These are phyloP conservation scores for Phellopilus nigrolimitatus DNA, from an alignment of 1,284 basidiomycete genomes.

Conservation along the genomic window DNA sequence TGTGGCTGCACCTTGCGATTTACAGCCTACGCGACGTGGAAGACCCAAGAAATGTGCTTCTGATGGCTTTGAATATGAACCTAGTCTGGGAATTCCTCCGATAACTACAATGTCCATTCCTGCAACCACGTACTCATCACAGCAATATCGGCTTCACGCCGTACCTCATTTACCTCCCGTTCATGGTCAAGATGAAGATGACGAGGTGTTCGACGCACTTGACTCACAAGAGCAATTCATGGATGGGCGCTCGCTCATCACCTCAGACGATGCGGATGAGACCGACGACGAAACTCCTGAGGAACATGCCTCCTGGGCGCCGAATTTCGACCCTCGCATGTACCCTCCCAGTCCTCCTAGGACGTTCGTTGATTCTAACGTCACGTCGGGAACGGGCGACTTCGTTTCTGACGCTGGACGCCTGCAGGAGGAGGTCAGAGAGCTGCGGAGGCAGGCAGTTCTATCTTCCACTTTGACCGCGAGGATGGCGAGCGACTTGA, in stretches of 20 bases:
- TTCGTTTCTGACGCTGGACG: not conserved
- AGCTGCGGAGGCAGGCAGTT: conserved; percentile 8
- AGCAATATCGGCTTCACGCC: conserved; percentile 9
- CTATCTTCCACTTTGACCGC: conserved; percentile 5
- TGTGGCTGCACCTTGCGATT: conserved; percentile 28
- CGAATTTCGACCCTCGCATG: conserved; percentile 2
- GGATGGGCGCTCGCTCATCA: not conserved
- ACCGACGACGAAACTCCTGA: conserved; percentile 9
- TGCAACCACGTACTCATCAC: not conserved
- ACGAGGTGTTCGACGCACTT: conserved; percentile 8
- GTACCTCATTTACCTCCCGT: conserved; percentile 4
- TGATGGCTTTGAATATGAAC: conserved; percentile 10
- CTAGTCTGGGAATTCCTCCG: conserved; percentile 2
- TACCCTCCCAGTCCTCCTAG: conserved; percentile 13
- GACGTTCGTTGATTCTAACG: not conserved
- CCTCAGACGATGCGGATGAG: conserved; percentile 7
- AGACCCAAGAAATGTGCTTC: conserved; percentile 39
- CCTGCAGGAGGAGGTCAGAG: conserved; percentile 12
- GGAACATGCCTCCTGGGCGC: not conserved
- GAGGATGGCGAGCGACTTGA: conserved; percentile 14
- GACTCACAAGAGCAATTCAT: conserved; percentile 1
- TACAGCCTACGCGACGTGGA: conserved; percentile 31
- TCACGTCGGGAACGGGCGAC: not conserved
- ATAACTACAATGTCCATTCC: conserved; percentile 7
- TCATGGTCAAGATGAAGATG: conserved; percentile 2